phyloP scores from a whole-genome alignment of 345 rosid genomes.

The Populus deltoides region DNA sequence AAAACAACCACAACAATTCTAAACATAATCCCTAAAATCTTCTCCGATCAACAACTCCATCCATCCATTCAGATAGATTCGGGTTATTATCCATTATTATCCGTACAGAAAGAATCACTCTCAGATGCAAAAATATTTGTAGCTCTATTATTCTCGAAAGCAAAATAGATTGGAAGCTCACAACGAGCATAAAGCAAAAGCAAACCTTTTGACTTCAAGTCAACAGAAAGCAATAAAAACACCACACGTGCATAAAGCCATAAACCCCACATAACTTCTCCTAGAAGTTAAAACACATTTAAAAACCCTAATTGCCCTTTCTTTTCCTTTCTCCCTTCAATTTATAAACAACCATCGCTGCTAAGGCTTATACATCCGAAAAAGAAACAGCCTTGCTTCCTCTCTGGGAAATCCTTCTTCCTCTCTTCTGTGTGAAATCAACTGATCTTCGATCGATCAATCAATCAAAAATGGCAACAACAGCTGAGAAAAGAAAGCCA shows the following conservation, averaged over 20 bases:
- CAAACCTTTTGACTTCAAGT: not conserved
- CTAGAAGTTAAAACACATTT: not conserved
- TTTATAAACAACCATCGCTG: not conserved
- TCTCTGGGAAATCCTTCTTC: not conserved
- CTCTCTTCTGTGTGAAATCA: not conserved
- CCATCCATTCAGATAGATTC: too few species aligned
- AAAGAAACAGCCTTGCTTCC: not conserved
- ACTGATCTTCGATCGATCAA: not conserved
- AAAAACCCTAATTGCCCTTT: conserved; percentile 10
- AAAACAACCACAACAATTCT: too few species aligned
- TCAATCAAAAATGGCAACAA: conserved; percentile 7
- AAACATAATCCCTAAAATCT: too few species aligned
- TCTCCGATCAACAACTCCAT: too few species aligned
- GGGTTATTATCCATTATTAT: too few species aligned
- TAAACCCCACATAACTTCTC: not conserved
- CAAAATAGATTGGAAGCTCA: too few species aligned
- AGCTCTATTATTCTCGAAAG: too few species aligned
- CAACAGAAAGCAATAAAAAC: not conserved
- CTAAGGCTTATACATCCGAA: not conserved
- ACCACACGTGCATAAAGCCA: not conserved
- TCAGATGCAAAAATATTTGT: too few species aligned
- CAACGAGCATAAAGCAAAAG: not conserved
- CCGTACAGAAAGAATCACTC: too few species aligned
- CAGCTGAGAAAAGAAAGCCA: conserved; percentile 47
- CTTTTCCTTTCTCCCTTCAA: not conserved